These are phyloP conservation scores for Mucuna pruriens DNA, from an alignment of 306 rosid genomes.

Conservation along the genomic window DNA sequence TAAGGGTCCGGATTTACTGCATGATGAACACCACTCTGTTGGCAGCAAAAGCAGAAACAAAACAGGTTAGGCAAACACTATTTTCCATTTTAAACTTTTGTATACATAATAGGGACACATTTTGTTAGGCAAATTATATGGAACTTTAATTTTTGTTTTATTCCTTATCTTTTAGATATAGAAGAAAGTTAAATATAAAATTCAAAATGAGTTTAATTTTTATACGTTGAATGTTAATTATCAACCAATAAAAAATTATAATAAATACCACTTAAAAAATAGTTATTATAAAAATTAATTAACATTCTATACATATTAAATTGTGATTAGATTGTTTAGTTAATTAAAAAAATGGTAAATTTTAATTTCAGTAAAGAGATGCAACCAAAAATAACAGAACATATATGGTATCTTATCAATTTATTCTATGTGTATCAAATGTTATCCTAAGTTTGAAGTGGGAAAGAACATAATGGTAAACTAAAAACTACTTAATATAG, in stretches of 20 bases:
- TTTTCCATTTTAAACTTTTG: neutral
- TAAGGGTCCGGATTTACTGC: slow-evolving; percentile 94
- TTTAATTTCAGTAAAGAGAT: neutral
- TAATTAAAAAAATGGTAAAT: neutral
- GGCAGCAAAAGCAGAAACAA: neutral
- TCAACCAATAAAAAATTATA: neutral
- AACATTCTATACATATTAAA: neutral
- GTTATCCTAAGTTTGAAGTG: neutral
- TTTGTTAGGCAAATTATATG: neutral
- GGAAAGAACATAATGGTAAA: neutral
- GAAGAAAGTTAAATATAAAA: neutral
- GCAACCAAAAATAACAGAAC: neutral
- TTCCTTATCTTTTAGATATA: neutral
- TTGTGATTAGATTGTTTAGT: neutral
- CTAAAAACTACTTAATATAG: neutral
- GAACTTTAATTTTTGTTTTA: neutral
- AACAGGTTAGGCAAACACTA: slow-evolving; percentile 3
- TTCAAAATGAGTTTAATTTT: neutral
- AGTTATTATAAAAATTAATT: neutral
- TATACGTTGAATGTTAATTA: neutral
- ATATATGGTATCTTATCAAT: neutral
- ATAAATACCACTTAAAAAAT: neutral
- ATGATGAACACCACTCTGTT: slow-evolving; percentile 93
- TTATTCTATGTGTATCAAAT: neutral
- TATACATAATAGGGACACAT: no score